Base-by-base conservation (phyloP, 1,284 basidiomycete genomes). In the Exobasidium rhododendri region DNA sequence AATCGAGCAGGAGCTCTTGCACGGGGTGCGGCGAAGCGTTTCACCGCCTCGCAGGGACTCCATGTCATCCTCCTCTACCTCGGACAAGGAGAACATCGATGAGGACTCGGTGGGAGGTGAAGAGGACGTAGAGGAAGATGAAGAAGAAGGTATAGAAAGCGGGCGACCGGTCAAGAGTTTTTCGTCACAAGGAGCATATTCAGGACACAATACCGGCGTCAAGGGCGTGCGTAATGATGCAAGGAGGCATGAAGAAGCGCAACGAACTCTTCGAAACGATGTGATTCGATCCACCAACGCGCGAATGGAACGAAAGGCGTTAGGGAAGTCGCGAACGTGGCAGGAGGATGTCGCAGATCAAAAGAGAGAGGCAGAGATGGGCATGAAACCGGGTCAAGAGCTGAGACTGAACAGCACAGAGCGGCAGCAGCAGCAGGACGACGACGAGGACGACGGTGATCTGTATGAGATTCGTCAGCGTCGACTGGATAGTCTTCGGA, bases 141-240 rank as follows among this genome's bases (percentile, higher is more conserved):
- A 47, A 7, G 46, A 50, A 20, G 13, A 17, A 20, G 3, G n/a
- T 4, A 45, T 45, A 17, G 44, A 45, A 45, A 45, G 44, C 4
- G 44, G 44, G 24, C 10, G 4, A 45, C 26, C 47, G 17, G 24
- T 24, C 14, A 51, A 2, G 6, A 51, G 13, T 24, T 22, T 17
- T 28, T 11, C 43, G 30, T 24, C 22, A 10, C 40, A 24, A 1
- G 24, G 56, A 6, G 47, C 47, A 50, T 26, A 20, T 50, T 50
- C 47, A 2, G 68, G 69, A 0, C 54, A 61, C 58, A 62, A 71
- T 24, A 74, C 73, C 5, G 73, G 73, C 5, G 71, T 69, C 30
- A 75, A 75, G 51, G 73, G 73, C 28, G 73, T 75, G 14, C 45
- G 70, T 17, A 61, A 63, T 11, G 73, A 75, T 60, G 65, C 58